Percentiles rank a stretch among this genome's conserved stretches.
phyloP scores from a whole-genome alignment of 768 basidiomycete genomes.

The Phylloporus arenicola region DNA sequence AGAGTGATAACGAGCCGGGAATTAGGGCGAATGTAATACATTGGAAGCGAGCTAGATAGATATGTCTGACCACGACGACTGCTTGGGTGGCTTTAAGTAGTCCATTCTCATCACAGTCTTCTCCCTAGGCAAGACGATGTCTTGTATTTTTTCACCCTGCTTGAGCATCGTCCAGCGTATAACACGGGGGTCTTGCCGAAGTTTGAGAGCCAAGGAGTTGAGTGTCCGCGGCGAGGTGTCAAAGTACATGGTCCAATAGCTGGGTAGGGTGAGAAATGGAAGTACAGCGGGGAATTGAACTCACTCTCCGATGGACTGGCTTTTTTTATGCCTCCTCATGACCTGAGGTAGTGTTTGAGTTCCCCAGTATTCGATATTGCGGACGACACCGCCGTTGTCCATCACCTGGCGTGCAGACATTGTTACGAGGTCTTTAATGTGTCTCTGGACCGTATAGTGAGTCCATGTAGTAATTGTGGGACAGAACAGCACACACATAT shows the following conservation, averaged over 20 bases:
- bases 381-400: constrained; percentile 74
- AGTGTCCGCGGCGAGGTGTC: constrained; percentile 77
- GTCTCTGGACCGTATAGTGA: constrained; percentile 39
- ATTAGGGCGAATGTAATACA: too few relatives aligned
- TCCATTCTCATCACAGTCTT: constrained; percentile 34
- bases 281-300: constrained; percentile 30
- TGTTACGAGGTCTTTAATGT: constrained; percentile 69
- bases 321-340: constrained; percentile 59
- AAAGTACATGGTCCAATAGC: constrained; percentile 90
- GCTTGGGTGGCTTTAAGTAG: constrained; percentile 17
- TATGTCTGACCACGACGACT: constrained; percentile 26
- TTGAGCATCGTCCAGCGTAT: constrained; percentile 79
- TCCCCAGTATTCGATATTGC: constrained; percentile 73
- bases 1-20: too few relatives aligned
- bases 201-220: constrained; percentile 53
- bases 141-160: constrained; percentile 66
- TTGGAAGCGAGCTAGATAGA: constrained; percentile 5
- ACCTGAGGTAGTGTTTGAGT: constrained; percentile 66
- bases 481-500: constrained; percentile 50
- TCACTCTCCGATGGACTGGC: constrained; percentile 67
- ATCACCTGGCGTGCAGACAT: constrained; percentile 69
- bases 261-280: constrained; percentile 27
- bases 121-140: constrained; percentile 52
- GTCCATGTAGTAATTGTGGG: neutral
- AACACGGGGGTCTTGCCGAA: constrained; percentile 78